phyloP scores from a whole-genome alignment of 2,329 filamentous ascomycete genomes.

The Aureobasidium pullulans region DNA sequence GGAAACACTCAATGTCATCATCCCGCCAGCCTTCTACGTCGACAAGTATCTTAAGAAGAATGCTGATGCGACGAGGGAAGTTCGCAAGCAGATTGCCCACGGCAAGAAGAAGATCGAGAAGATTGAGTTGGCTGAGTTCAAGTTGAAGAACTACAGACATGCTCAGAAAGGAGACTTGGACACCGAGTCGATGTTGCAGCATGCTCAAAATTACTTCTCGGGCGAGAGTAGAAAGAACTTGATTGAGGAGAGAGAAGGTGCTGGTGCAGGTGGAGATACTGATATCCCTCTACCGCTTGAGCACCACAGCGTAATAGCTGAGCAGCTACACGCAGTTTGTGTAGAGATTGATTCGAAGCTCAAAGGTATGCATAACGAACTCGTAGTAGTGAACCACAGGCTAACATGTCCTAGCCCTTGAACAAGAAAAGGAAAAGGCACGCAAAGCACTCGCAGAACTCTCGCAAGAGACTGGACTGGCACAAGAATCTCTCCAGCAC shows the following conservation, averaged over 20 bases:
- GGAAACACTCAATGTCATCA: conserved; percentile 37
- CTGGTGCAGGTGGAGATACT: conserved; percentile 14
- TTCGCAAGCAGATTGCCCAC: conserved; percentile 36
- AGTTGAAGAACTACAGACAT: conserved; percentile 28
- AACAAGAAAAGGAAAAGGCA: conserved; percentile 25
- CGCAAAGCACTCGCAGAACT: conserved; percentile 24
- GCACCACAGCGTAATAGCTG: conserved; percentile 21
- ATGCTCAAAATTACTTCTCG: conserved; percentile 26
- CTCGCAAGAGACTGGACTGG: conserved; percentile 18
- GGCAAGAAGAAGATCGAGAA: conserved; percentile 24
- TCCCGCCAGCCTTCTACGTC: conserved; percentile 49
- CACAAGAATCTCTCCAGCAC: conserved; percentile 28
- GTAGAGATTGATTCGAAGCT: conserved; percentile 27
- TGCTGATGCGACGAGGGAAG: conserved; percentile 38
- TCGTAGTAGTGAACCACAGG: no score
- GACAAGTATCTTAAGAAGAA: conserved; percentile 54
- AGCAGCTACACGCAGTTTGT: conserved; percentile 29
- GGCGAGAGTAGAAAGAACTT: conserved; percentile 20
- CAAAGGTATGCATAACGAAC: not conserved
- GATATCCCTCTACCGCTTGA: conserved; percentile 17
- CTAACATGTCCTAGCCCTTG: conserved; percentile 15
- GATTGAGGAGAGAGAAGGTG: conserved; percentile 17
- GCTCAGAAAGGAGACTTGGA: not conserved
- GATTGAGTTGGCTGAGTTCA: conserved; percentile 30
- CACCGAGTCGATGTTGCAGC: conserved; percentile 15